Percentiles rank a stretch among this genome's conserved stretches.
These are phyloP conservation scores for Prototheca wickerhamii DNA, from an alignment of 163 green algal species.

Conservation along the genomic window DNA sequence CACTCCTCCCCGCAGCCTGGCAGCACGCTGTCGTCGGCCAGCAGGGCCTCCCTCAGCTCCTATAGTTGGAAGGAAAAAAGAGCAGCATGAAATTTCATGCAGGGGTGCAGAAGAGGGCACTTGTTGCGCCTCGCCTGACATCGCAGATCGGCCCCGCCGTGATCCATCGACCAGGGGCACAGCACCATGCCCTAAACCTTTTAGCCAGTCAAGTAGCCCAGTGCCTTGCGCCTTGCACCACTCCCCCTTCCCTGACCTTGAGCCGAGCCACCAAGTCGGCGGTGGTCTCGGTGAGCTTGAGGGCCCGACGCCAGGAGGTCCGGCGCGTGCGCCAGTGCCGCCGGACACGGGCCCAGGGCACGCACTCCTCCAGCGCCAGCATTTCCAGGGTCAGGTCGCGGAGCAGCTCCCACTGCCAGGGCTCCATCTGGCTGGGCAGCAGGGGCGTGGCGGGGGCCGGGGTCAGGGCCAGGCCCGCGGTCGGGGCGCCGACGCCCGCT, in stretches of 20 bases:
- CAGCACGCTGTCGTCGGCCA: conserved; percentile 20
- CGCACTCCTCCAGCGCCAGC: conserved; percentile 31
- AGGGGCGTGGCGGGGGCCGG: not conserved
- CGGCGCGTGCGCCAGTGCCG: conserved; percentile 28
- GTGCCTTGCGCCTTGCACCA: not conserved
- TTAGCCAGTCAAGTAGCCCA: not conserved
- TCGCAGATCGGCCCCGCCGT: no score
- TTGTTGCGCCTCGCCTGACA: no score
- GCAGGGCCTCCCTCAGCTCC: conserved; percentile 22
- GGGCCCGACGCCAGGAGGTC: conserved; percentile 26
- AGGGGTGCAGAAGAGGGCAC: no score
- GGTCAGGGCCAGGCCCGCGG: conserved; percentile 1
- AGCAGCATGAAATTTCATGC: no score
- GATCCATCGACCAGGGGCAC: no score
- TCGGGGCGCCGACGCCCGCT: no score
- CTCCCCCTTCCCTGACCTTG: not conserved
- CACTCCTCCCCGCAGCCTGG: conserved; percentile 15
- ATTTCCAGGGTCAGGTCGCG: conserved; percentile 26
- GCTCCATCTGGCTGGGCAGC: not conserved
- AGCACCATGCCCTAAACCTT: no score
- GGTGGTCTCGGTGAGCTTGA: conserved; percentile 24
- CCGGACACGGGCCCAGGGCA: conserved; percentile 40
- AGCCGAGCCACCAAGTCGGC: conserved; percentile 28
- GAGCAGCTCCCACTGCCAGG: conserved; percentile 13
- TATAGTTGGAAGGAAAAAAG: not conserved